Evolutionary conservation across 352 stramenopile genomes (phyloP).

Genomic region (Phytophthora agathidicida): DNA sequence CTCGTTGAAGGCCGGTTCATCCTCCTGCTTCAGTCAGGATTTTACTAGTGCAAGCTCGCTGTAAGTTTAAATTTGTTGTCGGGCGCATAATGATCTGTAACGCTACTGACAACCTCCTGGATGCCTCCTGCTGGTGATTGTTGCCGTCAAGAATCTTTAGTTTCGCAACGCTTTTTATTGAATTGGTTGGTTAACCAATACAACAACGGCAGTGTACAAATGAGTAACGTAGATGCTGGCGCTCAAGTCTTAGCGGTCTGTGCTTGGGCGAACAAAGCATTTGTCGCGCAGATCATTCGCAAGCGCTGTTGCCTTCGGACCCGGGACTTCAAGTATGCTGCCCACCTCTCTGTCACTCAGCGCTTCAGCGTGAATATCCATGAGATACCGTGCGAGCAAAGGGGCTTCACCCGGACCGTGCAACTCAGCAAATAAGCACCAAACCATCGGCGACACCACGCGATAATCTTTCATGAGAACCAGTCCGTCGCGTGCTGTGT

Average conservation of each 20-base stretch:
- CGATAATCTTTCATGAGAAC: slow-evolving; percentile 66
- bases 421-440: slow-evolving; percentile 68
- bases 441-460: slow-evolving; percentile 77
- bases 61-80: no score
- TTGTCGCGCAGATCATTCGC: slow-evolving; percentile 51
- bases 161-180: no score
- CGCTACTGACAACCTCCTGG: no score
- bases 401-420: slow-evolving; percentile 65
- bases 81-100: no score
- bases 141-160: no score
- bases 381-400: slow-evolving; percentile 42
- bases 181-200: no score
- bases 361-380: slow-evolving; percentile 55
- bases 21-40: no score
- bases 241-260: slow-evolving; percentile 7
- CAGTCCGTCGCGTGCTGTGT: slow-evolving; percentile 49
- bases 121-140: no score
- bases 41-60: no score
- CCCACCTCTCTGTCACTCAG: slow-evolving; percentile 42
- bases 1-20: no score
- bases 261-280: slow-evolving; percentile 39
- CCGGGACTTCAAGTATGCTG: slow-evolving; percentile 43
- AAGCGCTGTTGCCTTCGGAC: slow-evolving; percentile 48
- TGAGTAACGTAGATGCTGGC: not conserved
- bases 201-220: slow-evolving; percentile 13